A percentile compares a stretch with the other conserved stretches of the same genome.
These are phyloP conservation scores for Ilex asprella DNA, from an alignment of 257 asterid species.

Conservation along the genomic window DNA sequence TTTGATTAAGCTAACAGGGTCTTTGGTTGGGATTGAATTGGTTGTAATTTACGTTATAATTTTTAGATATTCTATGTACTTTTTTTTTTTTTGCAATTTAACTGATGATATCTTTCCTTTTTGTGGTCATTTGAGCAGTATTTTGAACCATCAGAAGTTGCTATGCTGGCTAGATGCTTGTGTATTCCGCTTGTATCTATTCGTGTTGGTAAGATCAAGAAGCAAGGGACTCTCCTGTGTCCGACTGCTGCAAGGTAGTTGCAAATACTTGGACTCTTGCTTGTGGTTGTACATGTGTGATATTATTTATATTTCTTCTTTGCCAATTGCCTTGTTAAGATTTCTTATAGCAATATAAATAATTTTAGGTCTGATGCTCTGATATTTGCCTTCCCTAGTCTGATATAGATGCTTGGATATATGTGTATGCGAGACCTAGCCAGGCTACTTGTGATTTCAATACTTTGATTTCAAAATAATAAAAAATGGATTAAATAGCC, in stretches of 20 bases:
- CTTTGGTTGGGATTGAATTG: background rate
- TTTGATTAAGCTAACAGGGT: too few relatives aligned
- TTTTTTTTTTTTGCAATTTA: background rate
- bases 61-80: too few relatives aligned
- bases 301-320: constrained; percentile 2
- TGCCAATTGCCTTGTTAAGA: too few relatives aligned
- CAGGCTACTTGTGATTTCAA: too few relatives aligned
- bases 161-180: constrained; percentile 80
- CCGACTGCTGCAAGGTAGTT: constrained; percentile 78
- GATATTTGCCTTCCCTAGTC: too few relatives aligned
- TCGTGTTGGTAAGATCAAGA: constrained; percentile 80
- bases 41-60: too few relatives aligned
- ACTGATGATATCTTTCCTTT: background rate
- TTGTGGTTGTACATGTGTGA: constrained; percentile 4
- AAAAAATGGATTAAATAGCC: too few relatives aligned
- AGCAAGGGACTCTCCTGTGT: constrained; percentile 59
- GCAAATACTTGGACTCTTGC: constrained; percentile 7
- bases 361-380: too few relatives aligned
- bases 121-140: constrained; percentile 35
- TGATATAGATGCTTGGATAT: too few relatives aligned
- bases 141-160: constrained; percentile 90
- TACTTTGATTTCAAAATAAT: too few relatives aligned
- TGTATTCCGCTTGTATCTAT: constrained; percentile 85
- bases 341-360: too few relatives aligned
- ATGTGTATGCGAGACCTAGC: too few relatives aligned